Evolutionary conservation across 176 grass and related monocot species (phyloP).

Genomic region (Eragrostis curvula): DNA sequence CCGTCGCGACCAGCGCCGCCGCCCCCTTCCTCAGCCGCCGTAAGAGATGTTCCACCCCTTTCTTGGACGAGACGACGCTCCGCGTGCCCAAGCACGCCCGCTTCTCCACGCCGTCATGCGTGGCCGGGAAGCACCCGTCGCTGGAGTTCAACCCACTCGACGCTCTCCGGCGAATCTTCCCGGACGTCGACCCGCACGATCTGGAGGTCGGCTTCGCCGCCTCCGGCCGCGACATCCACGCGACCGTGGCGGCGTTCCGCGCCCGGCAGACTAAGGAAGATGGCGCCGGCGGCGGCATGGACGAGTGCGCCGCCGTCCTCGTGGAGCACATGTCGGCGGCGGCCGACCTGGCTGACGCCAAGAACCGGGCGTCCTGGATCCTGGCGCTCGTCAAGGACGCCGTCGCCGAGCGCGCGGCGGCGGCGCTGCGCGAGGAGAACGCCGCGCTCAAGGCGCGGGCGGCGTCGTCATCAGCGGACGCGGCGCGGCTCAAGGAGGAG

Average conservation of each 20-base stretch:
- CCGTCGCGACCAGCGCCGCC: neutral
- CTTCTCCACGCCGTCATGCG: neutral
- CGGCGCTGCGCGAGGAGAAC: conserved; percentile 13
- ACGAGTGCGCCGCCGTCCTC: conserved; percentile 25
- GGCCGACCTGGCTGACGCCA: neutral
- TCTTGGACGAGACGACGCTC: neutral
- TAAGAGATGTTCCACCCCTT: neutral
- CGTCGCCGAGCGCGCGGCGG: neutral
- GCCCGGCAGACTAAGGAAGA: neutral
- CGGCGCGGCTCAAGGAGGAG: too few relatives aligned
- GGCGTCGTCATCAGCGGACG: too few relatives aligned
- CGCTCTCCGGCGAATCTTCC: conserved; percentile 11
- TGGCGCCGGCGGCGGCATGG: neutral
- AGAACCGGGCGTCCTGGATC: conserved; percentile 14
- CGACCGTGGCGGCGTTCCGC: neutral
- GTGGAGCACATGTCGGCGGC: conserved; percentile 32
- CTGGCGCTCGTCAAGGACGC: conserved; percentile 3
- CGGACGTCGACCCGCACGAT: neutral
- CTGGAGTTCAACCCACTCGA: neutral
- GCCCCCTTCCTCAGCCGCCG: neutral
- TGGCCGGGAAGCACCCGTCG: neutral
- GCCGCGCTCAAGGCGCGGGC: neutral
- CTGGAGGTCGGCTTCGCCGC: conserved; percentile 16
- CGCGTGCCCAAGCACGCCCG: conserved; percentile 32
- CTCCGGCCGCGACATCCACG: conserved; percentile 15